A percentile compares a stretch with the other conserved stretches of the same genome.
phyloP scores from a whole-genome alignment of 2,329 filamentous ascomycete species.

The Dothideomycetes sp. region DNA sequence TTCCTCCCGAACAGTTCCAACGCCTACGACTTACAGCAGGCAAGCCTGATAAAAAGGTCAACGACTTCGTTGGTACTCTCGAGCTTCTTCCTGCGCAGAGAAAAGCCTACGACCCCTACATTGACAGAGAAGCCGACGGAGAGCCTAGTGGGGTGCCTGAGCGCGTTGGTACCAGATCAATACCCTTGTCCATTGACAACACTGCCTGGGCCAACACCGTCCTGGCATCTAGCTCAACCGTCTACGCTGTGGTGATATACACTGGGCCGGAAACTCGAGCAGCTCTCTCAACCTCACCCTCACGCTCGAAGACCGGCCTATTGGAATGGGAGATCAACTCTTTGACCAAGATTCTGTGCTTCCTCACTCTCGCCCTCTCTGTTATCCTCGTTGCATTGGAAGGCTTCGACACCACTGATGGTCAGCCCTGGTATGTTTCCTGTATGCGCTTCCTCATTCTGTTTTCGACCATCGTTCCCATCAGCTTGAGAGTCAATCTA shows the following conservation, averaged over 20 bases:
- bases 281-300: conserved; percentile 81
- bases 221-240: conserved; percentile 81
- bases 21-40: conserved; percentile 64
- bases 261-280: conserved; percentile 91
- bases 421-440: conserved; percentile 79
- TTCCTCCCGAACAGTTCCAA: conserved; percentile 60
- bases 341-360: conserved; percentile 88
- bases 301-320: conserved; percentile 85
- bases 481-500: conserved; percentile 89
- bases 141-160: conserved; percentile 1
- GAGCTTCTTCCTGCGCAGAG: conserved; percentile 52
- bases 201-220: conserved; percentile 98
- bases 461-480: conserved; percentile 98
- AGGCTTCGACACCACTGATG: conserved; percentile 58
- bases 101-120: conserved; percentile 35
- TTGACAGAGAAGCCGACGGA: conserved; percentile 7
- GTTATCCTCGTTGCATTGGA: conserved; percentile 80
- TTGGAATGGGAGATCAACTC: conserved; percentile 96
- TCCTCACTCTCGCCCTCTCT: conserved; percentile 75
- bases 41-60: conserved; percentile 86
- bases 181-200: conserved; percentile 83
- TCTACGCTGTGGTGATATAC: conserved; percentile 84
- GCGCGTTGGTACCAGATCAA: conserved; percentile 31
- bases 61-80: conserved; percentile 86
- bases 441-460: conserved; percentile 97